Evolutionary conservation across 176 grass and related monocot genomes (phyloP).

Genomic region (Eleusine indica): DNA sequence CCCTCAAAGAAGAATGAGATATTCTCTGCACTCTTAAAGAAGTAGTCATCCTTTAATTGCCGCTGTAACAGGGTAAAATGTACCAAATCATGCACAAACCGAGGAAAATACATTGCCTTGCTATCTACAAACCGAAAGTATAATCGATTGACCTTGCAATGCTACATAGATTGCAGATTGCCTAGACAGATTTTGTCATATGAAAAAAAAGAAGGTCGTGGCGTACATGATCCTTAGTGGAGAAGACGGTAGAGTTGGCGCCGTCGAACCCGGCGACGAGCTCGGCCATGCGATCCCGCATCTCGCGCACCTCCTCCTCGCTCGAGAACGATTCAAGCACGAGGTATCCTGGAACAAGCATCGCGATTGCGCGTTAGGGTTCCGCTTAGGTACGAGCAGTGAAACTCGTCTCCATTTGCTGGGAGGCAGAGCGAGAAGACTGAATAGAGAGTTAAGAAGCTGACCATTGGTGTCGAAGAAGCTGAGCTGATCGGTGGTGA

Average conservation of each 20-base stretch:
- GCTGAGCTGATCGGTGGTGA: conserved; percentile 63
- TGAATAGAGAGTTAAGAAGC: neutral
- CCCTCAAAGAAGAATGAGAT: conserved; percentile 99
- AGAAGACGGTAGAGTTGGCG: conserved; percentile 56
- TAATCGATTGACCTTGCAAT: neutral
- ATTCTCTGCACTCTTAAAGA: conserved; percentile 87
- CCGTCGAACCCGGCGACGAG: conserved; percentile 75
- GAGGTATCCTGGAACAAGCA: conserved; percentile 64
- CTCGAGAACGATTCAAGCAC: conserved; percentile 79
- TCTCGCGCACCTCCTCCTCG: conserved; percentile 60
- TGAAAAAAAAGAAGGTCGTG: conserved; percentile 8
- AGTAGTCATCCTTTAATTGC: conserved; percentile 81
- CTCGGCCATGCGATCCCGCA: conserved; percentile 72
- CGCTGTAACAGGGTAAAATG: conserved; percentile 49
- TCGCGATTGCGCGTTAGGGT: conserved; percentile 12
- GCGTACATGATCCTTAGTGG: conserved; percentile 84
- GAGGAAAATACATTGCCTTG: neutral
- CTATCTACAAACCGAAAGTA: neutral
- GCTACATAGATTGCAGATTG: too few relatives aligned
- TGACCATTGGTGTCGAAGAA: conserved; percentile 79
- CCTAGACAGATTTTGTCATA: neutral
- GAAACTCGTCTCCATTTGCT: neutral
- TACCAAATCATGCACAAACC: conserved; percentile 9
- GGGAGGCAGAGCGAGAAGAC: neutral
- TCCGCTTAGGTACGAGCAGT: neutral